Evolutionary conservation across 305 asterid species (phyloP).

Genomic region (Ilex paraguariensis): DNA sequence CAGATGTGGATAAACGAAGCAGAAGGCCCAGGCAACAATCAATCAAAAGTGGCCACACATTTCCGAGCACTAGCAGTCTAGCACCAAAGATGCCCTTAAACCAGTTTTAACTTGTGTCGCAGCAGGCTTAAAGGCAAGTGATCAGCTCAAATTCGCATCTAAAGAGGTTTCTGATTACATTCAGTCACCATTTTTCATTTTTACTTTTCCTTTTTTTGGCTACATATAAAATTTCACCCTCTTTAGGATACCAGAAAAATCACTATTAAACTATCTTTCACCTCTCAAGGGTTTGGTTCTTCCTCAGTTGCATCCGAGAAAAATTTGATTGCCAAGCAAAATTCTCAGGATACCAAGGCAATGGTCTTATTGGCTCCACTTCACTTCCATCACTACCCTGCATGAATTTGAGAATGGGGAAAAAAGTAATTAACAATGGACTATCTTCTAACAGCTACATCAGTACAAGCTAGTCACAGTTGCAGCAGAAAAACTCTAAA

Average conservation of each 20-base stretch:
- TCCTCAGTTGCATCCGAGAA: conserved; percentile 86
- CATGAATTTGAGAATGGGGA: conserved; percentile 16
- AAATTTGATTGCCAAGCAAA: conserved; percentile 98
- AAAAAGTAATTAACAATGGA: background rate
- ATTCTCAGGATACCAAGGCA: conserved; percentile 94
- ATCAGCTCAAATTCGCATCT: too few species aligned
- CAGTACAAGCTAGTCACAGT: background rate
- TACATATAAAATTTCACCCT: too few species aligned
- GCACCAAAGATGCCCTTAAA: too few species aligned
- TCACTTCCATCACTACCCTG: conserved; percentile 71
- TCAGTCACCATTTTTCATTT: too few species aligned
- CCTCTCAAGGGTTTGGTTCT: conserved; percentile 89
- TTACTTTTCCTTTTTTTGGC: background rate
- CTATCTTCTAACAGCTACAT: conserved; percentile 5
- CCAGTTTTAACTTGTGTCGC: too few species aligned
- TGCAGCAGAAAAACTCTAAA: conserved; percentile 1
- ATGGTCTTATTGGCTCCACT: conserved; percentile 69
- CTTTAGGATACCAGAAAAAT: background rate
- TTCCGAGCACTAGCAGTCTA: too few species aligned
- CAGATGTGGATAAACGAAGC: too few species aligned
- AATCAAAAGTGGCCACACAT: too few species aligned
- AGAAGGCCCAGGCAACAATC: too few species aligned
- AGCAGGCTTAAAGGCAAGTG: too few species aligned
- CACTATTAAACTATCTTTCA: conserved; percentile 21
- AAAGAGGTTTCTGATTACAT: too few species aligned